phyloP scores from a whole-genome alignment of 495 filamentous ascomycete species.

The Podospora anserina region DNA sequence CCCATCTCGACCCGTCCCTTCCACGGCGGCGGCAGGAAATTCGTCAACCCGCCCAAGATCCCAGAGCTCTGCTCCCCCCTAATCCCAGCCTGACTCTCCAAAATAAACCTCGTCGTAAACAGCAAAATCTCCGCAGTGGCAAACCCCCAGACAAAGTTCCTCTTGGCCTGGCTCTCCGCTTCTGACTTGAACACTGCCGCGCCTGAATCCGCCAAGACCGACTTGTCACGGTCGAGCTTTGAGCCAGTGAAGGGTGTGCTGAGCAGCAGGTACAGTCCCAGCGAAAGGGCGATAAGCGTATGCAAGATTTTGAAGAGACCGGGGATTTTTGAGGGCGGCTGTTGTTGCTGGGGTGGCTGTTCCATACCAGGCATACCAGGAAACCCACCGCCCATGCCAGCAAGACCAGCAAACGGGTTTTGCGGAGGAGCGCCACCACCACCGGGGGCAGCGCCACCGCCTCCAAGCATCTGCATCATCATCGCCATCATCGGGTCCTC shows the following conservation, averaged over 20 bases:
- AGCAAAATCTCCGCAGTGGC: conserved; percentile 75
- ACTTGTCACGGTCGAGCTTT: conserved; percentile 31
- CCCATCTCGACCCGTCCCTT: conserved; percentile 56
- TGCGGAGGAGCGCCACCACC: conserved; percentile 28
- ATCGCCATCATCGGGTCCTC: conserved; percentile 36
- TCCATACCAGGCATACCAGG: conserved; percentile 29
- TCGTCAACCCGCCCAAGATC: conserved; percentile 59
- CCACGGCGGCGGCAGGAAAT: conserved; percentile 57
- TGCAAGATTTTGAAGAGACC: conserved; percentile 74
- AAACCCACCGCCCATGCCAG: conserved; percentile 16
- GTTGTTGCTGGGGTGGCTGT: conserved; percentile 18
- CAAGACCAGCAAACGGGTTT: conserved; percentile 40
- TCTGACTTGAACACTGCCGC: neutral
- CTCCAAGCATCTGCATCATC: conserved; percentile 36
- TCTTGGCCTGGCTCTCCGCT: conserved; percentile 22
- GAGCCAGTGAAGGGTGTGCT: conserved; percentile 62
- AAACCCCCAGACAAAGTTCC: conserved; percentile 67
- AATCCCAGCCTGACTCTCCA: conserved; percentile 45
- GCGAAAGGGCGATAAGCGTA: conserved; percentile 63
- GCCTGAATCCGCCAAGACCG: neutral
- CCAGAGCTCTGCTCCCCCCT: conserved; percentile 42
- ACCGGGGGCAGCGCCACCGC: conserved; percentile 6
- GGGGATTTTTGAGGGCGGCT: conserved; percentile 24
- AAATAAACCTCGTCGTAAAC: conserved; percentile 61
- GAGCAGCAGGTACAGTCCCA: conserved; percentile 69